Conservation (phyloP, 2,329 filamentous ascomycete species). For the Ceratocystis colombiana region DNA sequence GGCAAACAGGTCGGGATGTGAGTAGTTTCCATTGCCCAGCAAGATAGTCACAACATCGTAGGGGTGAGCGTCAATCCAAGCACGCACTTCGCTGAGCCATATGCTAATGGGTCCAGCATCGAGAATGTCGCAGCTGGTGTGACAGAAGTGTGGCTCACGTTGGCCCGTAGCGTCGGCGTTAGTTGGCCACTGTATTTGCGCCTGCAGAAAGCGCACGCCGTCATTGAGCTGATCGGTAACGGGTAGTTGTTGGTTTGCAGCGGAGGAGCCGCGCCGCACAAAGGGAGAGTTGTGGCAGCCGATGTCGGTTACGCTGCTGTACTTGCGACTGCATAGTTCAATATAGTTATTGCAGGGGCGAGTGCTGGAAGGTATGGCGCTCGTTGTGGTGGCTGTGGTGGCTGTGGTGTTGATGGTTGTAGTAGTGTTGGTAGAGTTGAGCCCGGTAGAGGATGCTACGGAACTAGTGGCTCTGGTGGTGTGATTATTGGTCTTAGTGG, state of each 20-base stretch:
- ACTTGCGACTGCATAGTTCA: constrained; percentile 66
- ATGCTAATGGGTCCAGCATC: constrained; percentile 67
- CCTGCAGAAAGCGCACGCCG: constrained; percentile 56
- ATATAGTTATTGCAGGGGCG: constrained; percentile 69
- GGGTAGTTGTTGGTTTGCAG: constrained; percentile 60
- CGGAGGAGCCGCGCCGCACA: constrained; percentile 56
- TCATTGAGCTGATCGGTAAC: constrained; percentile 68
- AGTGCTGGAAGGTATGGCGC: constrained; percentile 53
- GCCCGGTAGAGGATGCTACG: constrained; percentile 40
- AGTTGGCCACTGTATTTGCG: constrained; percentile 49
- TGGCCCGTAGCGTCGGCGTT: constrained; percentile 37
- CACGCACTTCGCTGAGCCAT: constrained; percentile 58
- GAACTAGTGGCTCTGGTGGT: constrained; percentile 30
- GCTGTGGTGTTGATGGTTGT: constrained; percentile 35
- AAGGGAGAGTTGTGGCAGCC: constrained; percentile 77
- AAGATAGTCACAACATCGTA: constrained; percentile 84
- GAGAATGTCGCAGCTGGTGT: constrained; percentile 71
- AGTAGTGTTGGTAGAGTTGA: constrained; percentile 33
- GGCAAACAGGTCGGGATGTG: constrained; percentile 52
- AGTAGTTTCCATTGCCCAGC: constrained; percentile 72
- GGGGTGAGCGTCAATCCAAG: constrained; percentile 66
- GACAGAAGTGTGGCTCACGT: constrained; percentile 62
- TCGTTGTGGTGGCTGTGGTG: constrained; percentile 36
- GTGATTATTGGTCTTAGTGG: constrained; percentile 29
- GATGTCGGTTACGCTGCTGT: constrained; percentile 72